Percentiles rank a stretch among this genome's conserved stretches.
Evolutionary conservation across 495 filamentous ascomycete species (phyloP).

Genomic region (Penicillium desertorum): DNA sequence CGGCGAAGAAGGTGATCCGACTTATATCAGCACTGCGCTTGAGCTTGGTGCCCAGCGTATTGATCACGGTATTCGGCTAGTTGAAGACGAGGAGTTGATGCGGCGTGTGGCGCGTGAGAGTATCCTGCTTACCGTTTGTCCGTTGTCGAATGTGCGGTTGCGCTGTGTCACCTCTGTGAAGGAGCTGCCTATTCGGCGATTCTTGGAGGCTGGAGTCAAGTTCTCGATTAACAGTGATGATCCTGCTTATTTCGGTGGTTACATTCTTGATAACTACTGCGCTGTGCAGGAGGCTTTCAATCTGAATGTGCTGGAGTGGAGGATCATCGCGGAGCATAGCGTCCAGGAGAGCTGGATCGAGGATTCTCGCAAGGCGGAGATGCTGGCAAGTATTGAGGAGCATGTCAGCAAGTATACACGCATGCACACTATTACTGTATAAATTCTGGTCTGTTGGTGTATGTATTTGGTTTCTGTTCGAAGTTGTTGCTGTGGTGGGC

Average conservation of each 20-base stretch:
- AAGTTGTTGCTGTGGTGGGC: neutral
- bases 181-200: conserved; percentile 62
- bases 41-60: conserved; percentile 62
- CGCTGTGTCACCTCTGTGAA: conserved; percentile 55
- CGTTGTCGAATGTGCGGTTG: conserved; percentile 69
- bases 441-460: neutral
- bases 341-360: conserved; percentile 63
- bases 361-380: conserved; percentile 41
- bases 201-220: conserved; percentile 63
- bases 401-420: conserved; percentile 31
- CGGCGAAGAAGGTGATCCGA: conserved; percentile 71
- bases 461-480: neutral
- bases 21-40: conserved; percentile 64
- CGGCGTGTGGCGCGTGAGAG: conserved; percentile 53
- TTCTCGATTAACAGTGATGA: conserved; percentile 77
- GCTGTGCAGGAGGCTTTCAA: conserved; percentile 71
- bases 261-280: conserved; percentile 74
- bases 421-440: conserved; percentile 15
- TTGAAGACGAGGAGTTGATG: conserved; percentile 61
- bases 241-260: conserved; percentile 78
- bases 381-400: conserved; percentile 39
- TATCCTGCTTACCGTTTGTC: conserved; percentile 67
- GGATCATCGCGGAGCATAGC: conserved; percentile 56
- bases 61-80: conserved; percentile 69
- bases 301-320: conserved; percentile 63